phyloP scores from a whole-genome alignment of 352 stramenopile species.

The Hyaloperonospora brassicae region DNA sequence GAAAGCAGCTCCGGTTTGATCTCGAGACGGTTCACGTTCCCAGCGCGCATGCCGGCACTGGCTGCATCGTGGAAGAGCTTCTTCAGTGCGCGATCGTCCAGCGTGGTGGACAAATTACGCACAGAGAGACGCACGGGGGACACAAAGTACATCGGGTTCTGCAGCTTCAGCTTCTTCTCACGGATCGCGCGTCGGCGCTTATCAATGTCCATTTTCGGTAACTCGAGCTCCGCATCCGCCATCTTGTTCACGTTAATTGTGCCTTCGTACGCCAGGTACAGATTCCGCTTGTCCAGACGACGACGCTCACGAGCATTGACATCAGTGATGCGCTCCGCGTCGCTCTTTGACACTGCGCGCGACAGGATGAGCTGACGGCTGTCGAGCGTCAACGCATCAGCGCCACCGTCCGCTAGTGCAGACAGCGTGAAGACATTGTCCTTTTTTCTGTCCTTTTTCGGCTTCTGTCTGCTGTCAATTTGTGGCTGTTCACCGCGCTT shows the following conservation, averaged over 20 bases:
- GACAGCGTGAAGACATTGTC: conserved; percentile 57
- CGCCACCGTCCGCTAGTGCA: conserved; percentile 49
- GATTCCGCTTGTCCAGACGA: conserved; percentile 91
- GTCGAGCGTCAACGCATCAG: conserved; percentile 63
- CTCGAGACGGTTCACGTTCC: conserved; percentile 74
- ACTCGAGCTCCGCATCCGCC: conserved; percentile 72
- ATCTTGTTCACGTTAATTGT: conserved; percentile 89
- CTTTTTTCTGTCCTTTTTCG: conserved; percentile 51
- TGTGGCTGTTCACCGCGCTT: conserved; percentile 39
- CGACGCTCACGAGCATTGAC: conserved; percentile 48
- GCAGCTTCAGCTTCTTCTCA: conserved; percentile 96
- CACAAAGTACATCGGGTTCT: conserved; percentile 96
- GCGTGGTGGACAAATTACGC: conserved; percentile 81
- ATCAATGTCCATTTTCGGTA: conserved; percentile 90
- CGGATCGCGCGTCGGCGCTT: conserved; percentile 89
- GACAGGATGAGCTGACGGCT: conserved; percentile 67
- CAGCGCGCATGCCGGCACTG: conserved; percentile 53
- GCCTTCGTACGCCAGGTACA: conserved; percentile 94
- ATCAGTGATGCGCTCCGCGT: conserved; percentile 55
- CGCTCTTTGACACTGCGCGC: conserved; percentile 61
- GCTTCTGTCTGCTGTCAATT: conserved; percentile 37
- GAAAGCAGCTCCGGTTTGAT: conserved; percentile 58
- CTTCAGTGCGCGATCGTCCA: conserved; percentile 90
- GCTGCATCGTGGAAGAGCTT: conserved; percentile 81
- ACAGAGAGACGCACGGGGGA: conserved; percentile 91